Evolutionary conservation across 2,329 filamentous ascomycete genomes (phyloP).

Genomic region (Alternaria metachromatica): DNA sequence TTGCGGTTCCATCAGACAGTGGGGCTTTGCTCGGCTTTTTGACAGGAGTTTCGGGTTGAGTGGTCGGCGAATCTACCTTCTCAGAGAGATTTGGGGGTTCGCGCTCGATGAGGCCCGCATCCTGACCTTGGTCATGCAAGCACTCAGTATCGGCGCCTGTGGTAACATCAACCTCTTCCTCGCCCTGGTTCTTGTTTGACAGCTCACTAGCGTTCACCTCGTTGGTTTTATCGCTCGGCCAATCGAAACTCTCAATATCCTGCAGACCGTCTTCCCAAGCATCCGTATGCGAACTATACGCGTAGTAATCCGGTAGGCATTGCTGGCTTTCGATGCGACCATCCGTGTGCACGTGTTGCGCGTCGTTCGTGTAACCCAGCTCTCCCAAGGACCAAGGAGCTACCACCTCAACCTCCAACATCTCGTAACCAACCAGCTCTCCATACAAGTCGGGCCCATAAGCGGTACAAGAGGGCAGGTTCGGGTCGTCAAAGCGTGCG

Average conservation of each 20-base stretch:
- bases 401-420: not conserved
- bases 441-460: not conserved
- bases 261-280: slow-evolving; percentile 30
- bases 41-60: not conserved
- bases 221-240: slow-evolving; percentile 8
- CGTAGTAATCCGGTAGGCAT: slow-evolving; percentile 15
- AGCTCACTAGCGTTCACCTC: not conserved
- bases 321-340: slow-evolving; percentile 9
- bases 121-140: not conserved
- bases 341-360: slow-evolving; percentile 1
- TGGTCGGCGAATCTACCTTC: not conserved
- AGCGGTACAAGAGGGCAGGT: not conserved
- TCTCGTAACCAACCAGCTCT: not conserved
- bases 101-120: not conserved
- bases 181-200: not conserved
- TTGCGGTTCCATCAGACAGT: not conserved
- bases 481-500: not conserved
- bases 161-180: not conserved
- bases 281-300: not conserved
- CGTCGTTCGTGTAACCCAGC: slow-evolving; percentile 2
- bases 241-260: slow-evolving; percentile 35
- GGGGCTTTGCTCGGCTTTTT: not conserved
- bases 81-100: not conserved
- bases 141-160: not conserved
- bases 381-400: slow-evolving; percentile 2